Evolutionary conservation across 345 rosid species (phyloP).

Genomic region (Populus simonii): DNA sequence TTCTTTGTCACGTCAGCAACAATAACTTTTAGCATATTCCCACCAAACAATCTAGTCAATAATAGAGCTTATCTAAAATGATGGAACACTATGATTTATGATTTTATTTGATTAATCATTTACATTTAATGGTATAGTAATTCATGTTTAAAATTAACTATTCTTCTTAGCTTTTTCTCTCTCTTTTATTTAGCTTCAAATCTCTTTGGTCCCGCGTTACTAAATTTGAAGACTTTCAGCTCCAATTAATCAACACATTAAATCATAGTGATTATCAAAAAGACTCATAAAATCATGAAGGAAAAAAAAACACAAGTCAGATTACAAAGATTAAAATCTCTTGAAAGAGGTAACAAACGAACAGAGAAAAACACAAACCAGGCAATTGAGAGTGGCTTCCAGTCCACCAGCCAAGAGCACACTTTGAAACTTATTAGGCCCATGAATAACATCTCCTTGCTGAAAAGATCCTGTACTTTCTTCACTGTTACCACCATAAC

Average conservation of each 20-base stretch:
- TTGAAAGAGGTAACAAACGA: not conserved
- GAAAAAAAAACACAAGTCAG: not conserved
- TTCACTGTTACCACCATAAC: not conserved
- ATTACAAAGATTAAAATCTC: not conserved
- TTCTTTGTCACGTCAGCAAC: no score
- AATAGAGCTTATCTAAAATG: no score
- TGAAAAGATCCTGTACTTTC: not conserved
- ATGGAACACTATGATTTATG: no score
- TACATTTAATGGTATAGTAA: no score
- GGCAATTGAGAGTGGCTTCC: constrained; percentile 5
- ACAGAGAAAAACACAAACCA: not conserved
- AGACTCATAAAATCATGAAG: not conserved
- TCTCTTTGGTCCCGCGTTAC: not conserved
- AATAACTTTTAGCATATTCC: no score
- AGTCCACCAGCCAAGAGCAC: not conserved
- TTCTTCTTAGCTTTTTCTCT: no score
- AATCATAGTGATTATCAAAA: not conserved
- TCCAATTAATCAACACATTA: not conserved
- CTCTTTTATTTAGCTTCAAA: no score
- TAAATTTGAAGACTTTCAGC: not conserved
- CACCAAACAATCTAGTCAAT: no score
- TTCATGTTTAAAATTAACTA: no score
- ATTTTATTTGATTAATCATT: no score
- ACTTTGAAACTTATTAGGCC: not conserved
- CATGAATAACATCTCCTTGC: not conserved